phyloP scores from a whole-genome alignment of 1,284 basidiomycete species.

The Puccinia coronata region DNA sequence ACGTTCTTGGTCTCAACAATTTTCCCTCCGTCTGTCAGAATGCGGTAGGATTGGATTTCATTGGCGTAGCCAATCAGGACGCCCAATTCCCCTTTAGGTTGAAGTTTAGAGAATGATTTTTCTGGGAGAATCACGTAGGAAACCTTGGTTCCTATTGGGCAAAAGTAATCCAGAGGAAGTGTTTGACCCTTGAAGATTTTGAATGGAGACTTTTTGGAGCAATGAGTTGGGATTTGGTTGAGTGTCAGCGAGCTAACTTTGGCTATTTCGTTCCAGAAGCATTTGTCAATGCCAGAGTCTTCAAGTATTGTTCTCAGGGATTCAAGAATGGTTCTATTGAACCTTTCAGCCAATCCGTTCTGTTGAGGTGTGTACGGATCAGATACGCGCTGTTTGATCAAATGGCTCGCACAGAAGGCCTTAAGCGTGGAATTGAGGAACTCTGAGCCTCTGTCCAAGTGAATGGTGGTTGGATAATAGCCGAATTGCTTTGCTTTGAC shows the following conservation, averaged over 20 bases:
- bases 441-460: neutral
- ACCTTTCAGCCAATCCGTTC: neutral
- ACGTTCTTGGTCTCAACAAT: too few relatives aligned
- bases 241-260: neutral
- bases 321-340: slow-evolving; percentile 4
- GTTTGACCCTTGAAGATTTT: neutral
- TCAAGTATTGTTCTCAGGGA: neutral
- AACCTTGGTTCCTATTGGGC: neutral
- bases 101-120: neutral
- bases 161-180: neutral
- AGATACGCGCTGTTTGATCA: neutral
- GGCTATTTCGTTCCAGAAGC: neutral
- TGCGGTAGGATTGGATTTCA: too few relatives aligned
- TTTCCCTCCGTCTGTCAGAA: too few relatives aligned
- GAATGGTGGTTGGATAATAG: neutral
- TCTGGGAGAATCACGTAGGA: neutral
- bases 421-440: neutral
- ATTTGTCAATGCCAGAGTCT: neutral
- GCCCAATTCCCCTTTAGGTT: neutral
- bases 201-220: neutral
- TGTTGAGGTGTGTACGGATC: slow-evolving; percentile 12
- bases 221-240: neutral
- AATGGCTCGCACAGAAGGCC: neutral
- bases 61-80: neutral
- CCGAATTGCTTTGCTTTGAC: neutral